phyloP scores from a whole-genome alignment of 2,329 filamentous ascomycete species.

The Phoma herbarum region DNA sequence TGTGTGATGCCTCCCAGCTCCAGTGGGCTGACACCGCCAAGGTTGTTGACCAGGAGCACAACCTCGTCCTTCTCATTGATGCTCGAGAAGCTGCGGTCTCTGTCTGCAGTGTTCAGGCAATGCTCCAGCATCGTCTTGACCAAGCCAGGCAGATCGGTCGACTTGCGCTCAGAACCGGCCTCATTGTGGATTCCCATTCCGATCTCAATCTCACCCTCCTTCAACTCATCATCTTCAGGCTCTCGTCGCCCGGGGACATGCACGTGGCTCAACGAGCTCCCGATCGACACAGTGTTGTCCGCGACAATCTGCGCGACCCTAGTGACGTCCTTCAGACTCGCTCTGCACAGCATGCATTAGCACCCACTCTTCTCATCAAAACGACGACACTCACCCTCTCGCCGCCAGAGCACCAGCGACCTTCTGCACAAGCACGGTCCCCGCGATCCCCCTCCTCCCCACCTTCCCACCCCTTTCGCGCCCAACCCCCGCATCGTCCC shows the following conservation, averaged over 20 bases:
- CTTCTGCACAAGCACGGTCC: conserved; percentile 91
- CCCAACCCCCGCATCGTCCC: conserved; percentile 91
- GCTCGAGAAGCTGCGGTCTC: conserved; percentile 74
- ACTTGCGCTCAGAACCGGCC: conserved; percentile 56
- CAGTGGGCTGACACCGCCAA: conserved; percentile 75
- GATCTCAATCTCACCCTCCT: conserved; percentile 68
- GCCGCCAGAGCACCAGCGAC: conserved; percentile 85
- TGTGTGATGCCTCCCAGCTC: conserved; percentile 76
- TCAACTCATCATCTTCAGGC: conserved; percentile 66
- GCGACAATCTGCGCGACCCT: conserved; percentile 75
- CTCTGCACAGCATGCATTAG: conserved; percentile 42
- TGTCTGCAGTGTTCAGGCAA: conserved; percentile 68
- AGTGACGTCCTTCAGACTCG: conserved; percentile 72
- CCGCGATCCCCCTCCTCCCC: conserved; percentile 87
- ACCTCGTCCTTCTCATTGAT: conserved; percentile 69
- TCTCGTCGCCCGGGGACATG: conserved; percentile 84
- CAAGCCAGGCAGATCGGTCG: conserved; percentile 53
- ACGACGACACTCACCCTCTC: conserved; percentile 60
- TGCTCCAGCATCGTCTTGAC: conserved; percentile 71
- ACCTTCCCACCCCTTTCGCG: conserved; percentile 86
- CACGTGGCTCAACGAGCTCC: conserved; percentile 87
- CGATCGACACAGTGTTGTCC: conserved; percentile 82
- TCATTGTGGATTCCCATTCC: conserved; percentile 83
- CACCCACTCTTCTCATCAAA: not conserved
- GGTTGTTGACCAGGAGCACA: conserved; percentile 77